phyloP scores from a whole-genome alignment of 768 basidiomycete genomes.

The Rhizopogon roseolus region DNA sequence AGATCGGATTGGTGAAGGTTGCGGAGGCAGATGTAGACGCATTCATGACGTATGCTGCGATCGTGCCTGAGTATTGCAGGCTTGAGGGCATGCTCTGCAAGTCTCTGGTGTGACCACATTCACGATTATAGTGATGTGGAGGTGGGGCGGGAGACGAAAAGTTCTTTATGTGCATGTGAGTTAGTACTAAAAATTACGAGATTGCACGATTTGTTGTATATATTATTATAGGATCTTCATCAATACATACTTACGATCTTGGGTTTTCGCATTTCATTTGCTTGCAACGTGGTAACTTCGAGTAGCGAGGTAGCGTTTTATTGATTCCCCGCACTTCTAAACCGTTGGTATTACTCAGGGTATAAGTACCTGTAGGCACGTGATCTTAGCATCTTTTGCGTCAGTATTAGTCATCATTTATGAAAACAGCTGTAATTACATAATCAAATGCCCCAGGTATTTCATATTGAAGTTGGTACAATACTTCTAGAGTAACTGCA shows the following conservation, averaged over 20 bases:
- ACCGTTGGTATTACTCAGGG: too few relatives aligned
- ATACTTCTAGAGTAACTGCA: too few relatives aligned
- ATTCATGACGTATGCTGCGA: slow-evolving; percentile 80
- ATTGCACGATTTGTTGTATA: slow-evolving; percentile 6
- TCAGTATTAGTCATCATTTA: too few relatives aligned
- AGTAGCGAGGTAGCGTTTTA: too few relatives aligned
- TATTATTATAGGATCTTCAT: slow-evolving; percentile 5
- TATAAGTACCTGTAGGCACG: too few relatives aligned
- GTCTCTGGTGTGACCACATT: slow-evolving; percentile 34
- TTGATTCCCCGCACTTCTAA: too few relatives aligned
- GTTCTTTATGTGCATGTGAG: slow-evolving; percentile 1
- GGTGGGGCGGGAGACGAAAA: background rate
- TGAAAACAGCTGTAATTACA: too few relatives aligned
- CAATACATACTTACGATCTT: slow-evolving; percentile 4
- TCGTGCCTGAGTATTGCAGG: slow-evolving; percentile 79
- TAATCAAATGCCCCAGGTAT: too few relatives aligned
- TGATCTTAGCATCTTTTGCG: too few relatives aligned
- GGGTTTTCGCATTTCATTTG: background rate
- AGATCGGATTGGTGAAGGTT: slow-evolving; percentile 75
- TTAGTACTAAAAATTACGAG: slow-evolving; percentile 3
- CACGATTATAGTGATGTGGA: too few relatives aligned
- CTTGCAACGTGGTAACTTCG: background rate
- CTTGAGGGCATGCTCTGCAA: slow-evolving; percentile 78
- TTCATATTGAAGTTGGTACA: too few relatives aligned
- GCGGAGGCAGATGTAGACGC: slow-evolving; percentile 82